These are phyloP conservation scores for Arabis hirsuta DNA, from an alignment of 345 rosid species.

Conservation along the genomic window DNA sequence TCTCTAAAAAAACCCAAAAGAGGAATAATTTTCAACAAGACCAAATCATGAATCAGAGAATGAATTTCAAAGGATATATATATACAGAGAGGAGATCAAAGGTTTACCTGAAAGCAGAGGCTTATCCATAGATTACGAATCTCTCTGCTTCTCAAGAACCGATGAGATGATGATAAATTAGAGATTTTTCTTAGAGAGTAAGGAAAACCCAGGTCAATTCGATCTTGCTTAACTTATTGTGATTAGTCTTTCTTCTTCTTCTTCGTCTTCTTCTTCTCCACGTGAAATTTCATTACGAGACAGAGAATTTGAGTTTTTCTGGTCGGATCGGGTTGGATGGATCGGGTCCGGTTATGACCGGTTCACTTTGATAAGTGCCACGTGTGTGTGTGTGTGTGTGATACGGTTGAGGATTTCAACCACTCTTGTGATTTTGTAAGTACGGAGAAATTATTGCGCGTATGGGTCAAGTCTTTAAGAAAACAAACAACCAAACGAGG, in stretches of 20 bases:
- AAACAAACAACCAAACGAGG: neutral
- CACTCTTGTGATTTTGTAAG: neutral
- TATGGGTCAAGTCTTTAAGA: slow-evolving; percentile 25
- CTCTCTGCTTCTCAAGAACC: neutral
- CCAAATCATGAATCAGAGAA: neutral
- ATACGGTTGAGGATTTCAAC: slow-evolving; percentile 23
- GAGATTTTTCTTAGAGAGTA: slow-evolving; percentile 36
- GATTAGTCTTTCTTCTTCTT: neutral
- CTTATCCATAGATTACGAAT: slow-evolving; percentile 58
- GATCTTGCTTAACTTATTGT: neutral
- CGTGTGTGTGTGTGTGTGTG: slow-evolving; percentile 12
- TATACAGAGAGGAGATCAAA: neutral
- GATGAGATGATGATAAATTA: neutral
- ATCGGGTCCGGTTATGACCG: slow-evolving; percentile 1
- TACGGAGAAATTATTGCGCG: slow-evolving; percentile 9
- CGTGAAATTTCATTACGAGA: slow-evolving; percentile 4
- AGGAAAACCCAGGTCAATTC: slow-evolving; percentile 29
- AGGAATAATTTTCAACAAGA: neutral
- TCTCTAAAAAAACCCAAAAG: slow-evolving; percentile 40
- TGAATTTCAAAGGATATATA: neutral
- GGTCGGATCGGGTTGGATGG: neutral
- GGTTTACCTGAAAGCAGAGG: slow-evolving; percentile 68
- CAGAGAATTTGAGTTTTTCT: neutral
- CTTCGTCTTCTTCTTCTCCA: neutral
- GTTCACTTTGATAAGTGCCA: neutral